Conservation (phyloP, 2,329 filamentous ascomycete species). For the Tolypocladium ovalisporum region DNA sequence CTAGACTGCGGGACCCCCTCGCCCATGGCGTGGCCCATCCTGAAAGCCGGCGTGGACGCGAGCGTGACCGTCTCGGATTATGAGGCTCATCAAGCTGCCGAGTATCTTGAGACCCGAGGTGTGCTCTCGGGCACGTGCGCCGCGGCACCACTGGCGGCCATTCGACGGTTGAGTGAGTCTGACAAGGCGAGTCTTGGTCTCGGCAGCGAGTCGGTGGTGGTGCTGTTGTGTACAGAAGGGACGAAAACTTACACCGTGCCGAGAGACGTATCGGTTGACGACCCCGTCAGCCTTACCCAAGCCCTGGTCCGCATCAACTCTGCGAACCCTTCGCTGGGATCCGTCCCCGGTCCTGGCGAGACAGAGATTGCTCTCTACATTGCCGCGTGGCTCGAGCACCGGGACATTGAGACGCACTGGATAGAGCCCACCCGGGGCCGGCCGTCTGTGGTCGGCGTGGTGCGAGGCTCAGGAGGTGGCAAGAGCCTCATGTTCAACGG, state of each 20-base stretch:
- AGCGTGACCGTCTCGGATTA: conserved; percentile 48
- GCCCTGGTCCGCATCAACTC: conserved; percentile 37
- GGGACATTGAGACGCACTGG: conserved; percentile 38
- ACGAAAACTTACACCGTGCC: conserved; percentile 39
- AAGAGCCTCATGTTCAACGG: conserved; percentile 41
- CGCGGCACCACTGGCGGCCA: conserved; percentile 43
- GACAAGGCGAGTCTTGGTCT: conserved; percentile 25
- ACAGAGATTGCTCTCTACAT: conserved; percentile 33
- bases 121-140: conserved; percentile 53
- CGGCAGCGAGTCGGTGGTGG: conserved; percentile 40
- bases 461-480: conserved; percentile 33
- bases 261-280: conserved; percentile 26
- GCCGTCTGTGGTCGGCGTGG: conserved; percentile 38
- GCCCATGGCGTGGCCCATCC: conserved; percentile 49
- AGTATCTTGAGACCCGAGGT: conserved; percentile 35
- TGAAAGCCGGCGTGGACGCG: conserved; percentile 48
- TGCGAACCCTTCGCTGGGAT: conserved; percentile 31
- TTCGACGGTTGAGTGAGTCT: conserved; percentile 34
- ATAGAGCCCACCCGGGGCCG: conserved; percentile 33
- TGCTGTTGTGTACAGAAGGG: conserved; percentile 55
- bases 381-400: conserved; percentile 37
- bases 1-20: conserved; percentile 65
- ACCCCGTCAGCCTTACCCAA: conserved; percentile 30
- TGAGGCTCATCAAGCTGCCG: conserved; percentile 49
- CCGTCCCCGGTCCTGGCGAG: conserved; percentile 32